These are phyloP conservation scores for Nicotiana paniculata DNA, from an alignment of 257 asterid species.

Conservation along the genomic window DNA sequence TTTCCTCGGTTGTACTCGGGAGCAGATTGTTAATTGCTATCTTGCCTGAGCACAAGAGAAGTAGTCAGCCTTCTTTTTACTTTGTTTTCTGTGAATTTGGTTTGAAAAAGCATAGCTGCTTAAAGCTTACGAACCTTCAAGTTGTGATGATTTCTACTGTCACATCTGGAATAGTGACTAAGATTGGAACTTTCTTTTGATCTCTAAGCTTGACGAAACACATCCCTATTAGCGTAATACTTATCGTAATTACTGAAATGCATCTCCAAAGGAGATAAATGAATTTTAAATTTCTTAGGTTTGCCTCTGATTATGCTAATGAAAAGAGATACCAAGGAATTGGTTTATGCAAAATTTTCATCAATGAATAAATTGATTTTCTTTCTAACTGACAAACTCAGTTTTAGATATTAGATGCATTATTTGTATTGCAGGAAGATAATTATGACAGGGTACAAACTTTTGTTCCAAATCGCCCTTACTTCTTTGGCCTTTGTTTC, in stretches of 20 bases:
- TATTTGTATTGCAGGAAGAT: neutral
- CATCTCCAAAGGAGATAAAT: neutral
- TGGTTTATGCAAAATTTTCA: neutral
- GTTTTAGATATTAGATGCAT: neutral
- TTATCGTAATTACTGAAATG: neutral
- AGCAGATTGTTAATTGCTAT: neutral
- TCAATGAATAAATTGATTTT: no score
- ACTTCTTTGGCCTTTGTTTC: no score
- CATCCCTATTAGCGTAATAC: neutral
- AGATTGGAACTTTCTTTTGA: neutral
- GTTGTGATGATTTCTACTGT: neutral
- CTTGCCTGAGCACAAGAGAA: neutral
- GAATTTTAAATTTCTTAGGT: neutral
- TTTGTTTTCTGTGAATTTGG: neutral
- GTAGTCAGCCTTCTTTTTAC: neutral
- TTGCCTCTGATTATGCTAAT: neutral
- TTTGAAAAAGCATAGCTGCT: neutral
- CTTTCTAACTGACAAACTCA: neutral
- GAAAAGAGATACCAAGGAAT: neutral
- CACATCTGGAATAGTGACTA: neutral
- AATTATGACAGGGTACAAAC: no score
- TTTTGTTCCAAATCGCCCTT: no score
- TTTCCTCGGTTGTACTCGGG: neutral
- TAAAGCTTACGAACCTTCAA: neutral
- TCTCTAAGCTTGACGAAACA: neutral